Conservation (phyloP, 139 green algal species). For the Chlorella sp. region DNA sequence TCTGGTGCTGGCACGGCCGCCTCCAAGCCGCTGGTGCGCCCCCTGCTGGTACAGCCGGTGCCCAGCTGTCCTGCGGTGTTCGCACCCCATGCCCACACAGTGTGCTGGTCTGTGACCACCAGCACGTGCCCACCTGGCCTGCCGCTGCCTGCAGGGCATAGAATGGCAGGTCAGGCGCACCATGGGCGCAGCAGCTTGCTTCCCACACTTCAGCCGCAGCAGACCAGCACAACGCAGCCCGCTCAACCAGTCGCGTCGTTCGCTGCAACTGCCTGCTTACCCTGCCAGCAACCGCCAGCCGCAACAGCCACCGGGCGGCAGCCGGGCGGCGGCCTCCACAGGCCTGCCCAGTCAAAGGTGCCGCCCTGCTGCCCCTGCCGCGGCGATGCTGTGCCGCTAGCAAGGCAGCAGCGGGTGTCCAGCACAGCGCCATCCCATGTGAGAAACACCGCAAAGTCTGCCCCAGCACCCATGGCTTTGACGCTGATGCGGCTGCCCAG, state of each 20-base stretch:
- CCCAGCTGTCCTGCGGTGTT: conserved; percentile 30
- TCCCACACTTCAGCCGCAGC: not conserved
- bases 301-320: conserved; percentile 5
- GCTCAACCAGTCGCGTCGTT: not conserved
- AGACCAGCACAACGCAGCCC: not conserved
- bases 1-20: not conserved
- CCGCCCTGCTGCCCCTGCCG: not conserved
- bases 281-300: conserved; percentile 28
- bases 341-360: not conserved
- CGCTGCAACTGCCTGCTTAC: not conserved
- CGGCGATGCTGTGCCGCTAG: not conserved
- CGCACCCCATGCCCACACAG: conserved; percentile 35
- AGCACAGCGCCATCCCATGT: conserved; percentile 24
- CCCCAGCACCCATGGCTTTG: not conserved
- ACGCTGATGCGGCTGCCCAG: not conserved
- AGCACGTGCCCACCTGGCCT: conserved; percentile 21
- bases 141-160: conserved; percentile 7
- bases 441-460: conserved; percentile 7
- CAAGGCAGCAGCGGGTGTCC: conserved; percentile 19
- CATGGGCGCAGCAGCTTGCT: not conserved
- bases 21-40: not conserved
- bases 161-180: not conserved
- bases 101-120: conserved; percentile 19
- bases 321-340: conserved; percentile 2
- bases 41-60: not conserved